Percentiles rank a stretch among this genome's conserved stretches.
Conservation (phyloP, 805 yeast species). For the Metschnikowia lachancei region DNA sequence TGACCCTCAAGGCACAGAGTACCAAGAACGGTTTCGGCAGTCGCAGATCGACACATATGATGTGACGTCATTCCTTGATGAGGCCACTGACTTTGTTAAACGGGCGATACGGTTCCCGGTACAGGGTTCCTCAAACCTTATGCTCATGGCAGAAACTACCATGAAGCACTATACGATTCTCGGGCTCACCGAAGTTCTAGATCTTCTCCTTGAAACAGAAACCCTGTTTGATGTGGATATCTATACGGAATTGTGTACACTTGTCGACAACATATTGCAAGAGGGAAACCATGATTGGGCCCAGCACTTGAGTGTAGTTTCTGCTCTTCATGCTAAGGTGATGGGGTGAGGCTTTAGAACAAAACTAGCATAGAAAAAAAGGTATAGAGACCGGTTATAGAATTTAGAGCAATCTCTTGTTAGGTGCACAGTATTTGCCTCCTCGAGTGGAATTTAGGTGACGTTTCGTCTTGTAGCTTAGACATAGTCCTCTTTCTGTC, state of each 20-base stretch:
- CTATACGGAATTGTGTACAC: constrained; percentile 3
- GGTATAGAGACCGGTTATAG: no score
- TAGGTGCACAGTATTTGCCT: no score
- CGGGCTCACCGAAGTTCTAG: constrained; percentile 16
- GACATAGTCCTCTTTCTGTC: no score
- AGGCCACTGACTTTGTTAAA: not conserved
- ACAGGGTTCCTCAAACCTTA: constrained; percentile 3
- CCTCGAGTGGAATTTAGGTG: no score
- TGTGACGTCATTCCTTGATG: constrained; percentile 11
- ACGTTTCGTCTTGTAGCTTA: no score
- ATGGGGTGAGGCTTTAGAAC: not conserved
- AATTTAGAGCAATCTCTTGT: no score
- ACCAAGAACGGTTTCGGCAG: constrained; percentile 5
- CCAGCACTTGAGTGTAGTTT: constrained; percentile 10
- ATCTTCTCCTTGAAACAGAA: constrained; percentile 6
- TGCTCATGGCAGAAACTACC: constrained; percentile 11
- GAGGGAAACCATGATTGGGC: constrained; percentile 18
- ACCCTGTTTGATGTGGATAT: not conserved
- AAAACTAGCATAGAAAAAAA: not conserved
- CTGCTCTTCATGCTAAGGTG: not conserved
- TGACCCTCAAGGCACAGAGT: constrained; percentile 18
- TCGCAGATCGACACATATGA: constrained; percentile 8
- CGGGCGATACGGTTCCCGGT: constrained; percentile 11
- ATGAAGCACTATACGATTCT: constrained; percentile 17
- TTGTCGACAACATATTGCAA: constrained; percentile 14